Base-by-base conservation (phyloP, 129 eudicot species). In the Dittrichia graveolens region DNA sequence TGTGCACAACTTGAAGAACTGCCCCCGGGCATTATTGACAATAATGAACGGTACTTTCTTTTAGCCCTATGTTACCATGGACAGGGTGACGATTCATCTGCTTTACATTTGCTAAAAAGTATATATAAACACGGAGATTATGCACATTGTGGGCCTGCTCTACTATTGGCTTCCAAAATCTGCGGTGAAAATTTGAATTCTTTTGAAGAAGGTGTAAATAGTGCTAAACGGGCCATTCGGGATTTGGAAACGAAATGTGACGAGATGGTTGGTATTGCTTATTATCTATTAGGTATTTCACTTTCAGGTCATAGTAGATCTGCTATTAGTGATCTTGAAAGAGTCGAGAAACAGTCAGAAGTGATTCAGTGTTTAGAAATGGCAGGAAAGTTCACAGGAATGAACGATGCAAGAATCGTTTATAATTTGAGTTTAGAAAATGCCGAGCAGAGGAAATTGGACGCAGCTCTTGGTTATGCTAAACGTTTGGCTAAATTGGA, bases 381-480 rank as follows among this genome's bases (percentile, higher is more conserved):
- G 10, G 96, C 93, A 24, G 90, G 79, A 37, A 81, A 55, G 50
- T 39, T 90, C 56, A 88, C 97, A 11, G 80, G 81, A 61, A 82
- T 86, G 86, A 75, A 75, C 0, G 86, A 90, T 61, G 61, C 96
- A 14, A 70, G 56, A 35, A 61, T 86, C 8, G 46, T 90, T 56
- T 88, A 86, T 69, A 80, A 77, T 71, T 85, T 94, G 38, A 81
- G 92, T 70, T 83, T 94, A 37, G 92, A 94, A 73, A 70, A 85
- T 68, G 99, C 97, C 3, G 91, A 82, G 72, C 99, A 94, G 80
- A 81, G 99, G 81, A 94, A 88, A 62, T 76, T 94, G 87, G 94
- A 90, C 60, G 74, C 64, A 35, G 95, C 97, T 14, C 83, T 94
- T 59, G 58, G 74, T 46, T 83, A 88, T 71, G 95, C 96, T 12